Evolutionary conservation across 1,139 yeast species (phyloP).

Genomic region (Saccharomycopsis crataegensis): DNA sequence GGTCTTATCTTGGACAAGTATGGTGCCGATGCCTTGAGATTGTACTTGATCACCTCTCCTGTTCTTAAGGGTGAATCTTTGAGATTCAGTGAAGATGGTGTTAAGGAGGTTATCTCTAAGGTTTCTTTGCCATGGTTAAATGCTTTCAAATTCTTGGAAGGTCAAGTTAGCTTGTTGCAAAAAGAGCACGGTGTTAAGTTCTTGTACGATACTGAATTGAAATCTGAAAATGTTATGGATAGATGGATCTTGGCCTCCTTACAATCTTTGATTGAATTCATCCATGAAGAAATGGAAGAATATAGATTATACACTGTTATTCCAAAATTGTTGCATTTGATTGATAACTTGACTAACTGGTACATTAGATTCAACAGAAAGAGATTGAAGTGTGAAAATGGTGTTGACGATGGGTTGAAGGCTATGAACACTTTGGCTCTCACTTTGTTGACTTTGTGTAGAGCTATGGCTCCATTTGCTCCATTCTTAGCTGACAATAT

Average conservation of each 20-base stretch:
- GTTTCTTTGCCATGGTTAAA: slow-evolving; percentile 98
- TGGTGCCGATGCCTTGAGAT: slow-evolving; percentile 97
- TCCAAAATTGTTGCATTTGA: slow-evolving; percentile 78
- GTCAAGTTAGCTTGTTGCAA: slow-evolving; percentile 78
- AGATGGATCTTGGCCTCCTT: slow-evolving; percentile 92
- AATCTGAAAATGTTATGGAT: slow-evolving; percentile 89
- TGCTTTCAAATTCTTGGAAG: slow-evolving; percentile 92
- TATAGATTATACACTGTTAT: slow-evolving; percentile 95
- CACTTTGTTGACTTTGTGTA: slow-evolving; percentile 77
- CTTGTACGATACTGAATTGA: slow-evolving; percentile 56
- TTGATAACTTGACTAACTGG: slow-evolving; percentile 97
- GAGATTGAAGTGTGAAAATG: slow-evolving; percentile 93
- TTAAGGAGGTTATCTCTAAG: slow-evolving; percentile 92
- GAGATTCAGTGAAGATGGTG: slow-evolving; percentile 98
- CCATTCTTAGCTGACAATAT: slow-evolving; percentile 92
- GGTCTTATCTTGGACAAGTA: slow-evolving; percentile 68
- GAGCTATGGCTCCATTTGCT: slow-evolving; percentile 99
- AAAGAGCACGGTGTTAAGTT: slow-evolving; percentile 69
- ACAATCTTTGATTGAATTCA: slow-evolving; percentile 80
- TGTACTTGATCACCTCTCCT: slow-evolving; percentile 94
- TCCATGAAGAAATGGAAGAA: slow-evolving; percentile 82
- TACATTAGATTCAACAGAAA: slow-evolving; percentile 97
- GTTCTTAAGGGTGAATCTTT: slow-evolving; percentile 94
- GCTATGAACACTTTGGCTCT: slow-evolving; percentile 89
- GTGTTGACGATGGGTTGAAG: slow-evolving; percentile 70